Base-by-base conservation (phyloP, 805 yeast genomes). In the Candida lessepsii region DNA sequence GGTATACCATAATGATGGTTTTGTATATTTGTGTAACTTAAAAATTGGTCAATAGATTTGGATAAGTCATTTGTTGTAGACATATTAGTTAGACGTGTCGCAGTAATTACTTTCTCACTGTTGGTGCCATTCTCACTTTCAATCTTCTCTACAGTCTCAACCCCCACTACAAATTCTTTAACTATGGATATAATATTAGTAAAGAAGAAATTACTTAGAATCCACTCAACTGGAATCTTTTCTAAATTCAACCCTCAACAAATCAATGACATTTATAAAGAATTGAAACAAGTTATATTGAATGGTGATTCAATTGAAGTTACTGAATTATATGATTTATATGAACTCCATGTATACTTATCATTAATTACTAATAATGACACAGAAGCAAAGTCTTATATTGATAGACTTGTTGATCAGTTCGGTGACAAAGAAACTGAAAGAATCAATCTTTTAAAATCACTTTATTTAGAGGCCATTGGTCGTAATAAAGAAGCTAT, bases 331-430 rank as follows among this genome's bases (percentile, higher is more conserved):
- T 81, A 74, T 56, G 69, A 75, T 6, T 58, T 90, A 21, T 67
- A 81, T 48, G 95, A 87, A 57, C 72, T 87, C 52, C 80, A 84
- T 37, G 86, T 87, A 58, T 78, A 77, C 52, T 67, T 89, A 13
- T 65, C 81, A 4, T 59, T 90, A 26, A 54, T 67, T 34, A 61
- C 83, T n/a, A 69, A 76, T 37, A 73, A 79, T 42, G 96, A 87
- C 54, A 61, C 70, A 2, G 88, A 81, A 46, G 96, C 96, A 9
- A 77, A 82, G 49, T 61, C 75, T 9, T 65, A 78, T 45, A 71
- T 87, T 42, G 85, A 83, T 42, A 65, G 79, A 33, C 56, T 90
- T 11, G 57, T 75, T 25, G 96, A 90, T 54, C 76, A 77, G 53
- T 81, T 89, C 55, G 80, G 47, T 9, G 48, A 50, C 27, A 58